Percentiles rank a stretch among this genome's conserved stretches.
Evolutionary conservation across 169 alveolate species (phyloP).

Genomic region (Babesia caballi): DNA sequence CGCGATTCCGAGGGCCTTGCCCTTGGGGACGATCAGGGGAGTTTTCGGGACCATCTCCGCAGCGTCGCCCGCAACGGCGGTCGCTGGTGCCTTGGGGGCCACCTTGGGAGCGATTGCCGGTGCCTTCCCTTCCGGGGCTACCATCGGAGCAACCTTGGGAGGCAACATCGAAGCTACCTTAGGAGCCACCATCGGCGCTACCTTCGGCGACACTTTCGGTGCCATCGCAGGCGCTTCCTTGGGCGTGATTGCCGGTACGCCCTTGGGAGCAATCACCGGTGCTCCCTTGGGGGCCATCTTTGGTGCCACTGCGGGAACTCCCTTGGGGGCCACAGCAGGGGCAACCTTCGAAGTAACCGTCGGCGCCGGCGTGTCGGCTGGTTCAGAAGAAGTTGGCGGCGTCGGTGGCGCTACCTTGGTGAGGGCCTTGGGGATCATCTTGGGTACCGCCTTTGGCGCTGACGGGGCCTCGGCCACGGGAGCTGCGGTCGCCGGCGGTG

Average conservation of each 20-base stretch:
- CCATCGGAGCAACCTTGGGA: not conserved
- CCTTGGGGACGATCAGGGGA: not conserved
- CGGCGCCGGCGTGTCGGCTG: no score
- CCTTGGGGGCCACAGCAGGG: no score
- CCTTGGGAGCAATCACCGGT: not conserved
- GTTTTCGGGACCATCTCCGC: not conserved
- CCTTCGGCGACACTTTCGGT: not conserved
- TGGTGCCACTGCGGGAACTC: no score
- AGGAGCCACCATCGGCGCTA: not conserved
- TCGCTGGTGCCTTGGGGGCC: not conserved
- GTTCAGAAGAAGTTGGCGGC: no score
- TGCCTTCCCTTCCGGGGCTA: not conserved
- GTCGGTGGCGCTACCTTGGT: no score
- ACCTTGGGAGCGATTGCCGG: not conserved
- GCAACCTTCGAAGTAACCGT: no score
- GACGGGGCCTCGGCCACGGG: not conserved
- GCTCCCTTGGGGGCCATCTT: not conserved
- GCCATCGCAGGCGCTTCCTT: not conserved
- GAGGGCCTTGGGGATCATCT: no score
- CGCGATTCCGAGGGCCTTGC: conserved; percentile 5
- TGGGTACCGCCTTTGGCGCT: no score
- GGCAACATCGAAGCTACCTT: not conserved
- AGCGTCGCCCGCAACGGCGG: not conserved
- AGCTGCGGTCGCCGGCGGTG: not conserved
- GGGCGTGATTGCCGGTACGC: conserved; percentile 1